Evolutionary conservation across 345 rosid species (phyloP).

Genomic region (Gossypium rotundifolium): DNA sequence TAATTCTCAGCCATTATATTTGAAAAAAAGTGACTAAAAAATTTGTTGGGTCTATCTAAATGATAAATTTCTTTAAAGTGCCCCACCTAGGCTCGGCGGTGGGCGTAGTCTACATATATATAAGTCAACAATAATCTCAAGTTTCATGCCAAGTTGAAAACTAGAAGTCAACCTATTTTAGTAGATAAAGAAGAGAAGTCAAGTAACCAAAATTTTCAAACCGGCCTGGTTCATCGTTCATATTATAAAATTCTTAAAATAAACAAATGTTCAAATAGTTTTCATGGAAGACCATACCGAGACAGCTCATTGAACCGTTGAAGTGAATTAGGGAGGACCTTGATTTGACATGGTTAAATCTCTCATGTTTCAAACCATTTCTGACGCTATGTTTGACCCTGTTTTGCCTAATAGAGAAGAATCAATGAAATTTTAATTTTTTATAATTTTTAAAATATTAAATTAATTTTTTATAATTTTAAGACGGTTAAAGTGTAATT

Average conservation of each 20-base stretch:
- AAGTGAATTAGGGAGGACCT: neutral
- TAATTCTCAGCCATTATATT: neutral
- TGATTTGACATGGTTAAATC: neutral
- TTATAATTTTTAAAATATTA: no score
- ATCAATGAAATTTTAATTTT: no score
- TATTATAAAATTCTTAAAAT: neutral
- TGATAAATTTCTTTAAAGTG: neutral
- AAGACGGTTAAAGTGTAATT: no score
- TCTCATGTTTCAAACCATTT: neutral
- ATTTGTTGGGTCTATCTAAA: neutral
- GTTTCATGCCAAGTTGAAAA: constrained; percentile 12
- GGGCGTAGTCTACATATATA: neutral
- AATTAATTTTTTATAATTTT: no score
- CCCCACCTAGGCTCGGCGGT: constrained; percentile 28
- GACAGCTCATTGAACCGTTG: constrained; percentile 6
- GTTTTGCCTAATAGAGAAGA: no score
- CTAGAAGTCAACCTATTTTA: neutral
- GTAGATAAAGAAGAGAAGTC: neutral
- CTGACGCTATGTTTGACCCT: neutral
- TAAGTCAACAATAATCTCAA: constrained; percentile 35
- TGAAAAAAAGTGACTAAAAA: neutral
- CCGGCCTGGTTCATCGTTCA: constrained; percentile 22
- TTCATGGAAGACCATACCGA: constrained; percentile 1
- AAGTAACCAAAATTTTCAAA: constrained; percentile 27
- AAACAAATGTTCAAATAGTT: neutral